These are phyloP conservation scores for Arabidopsis suecica DNA, from an alignment of 345 rosid genomes.

Conservation along the genomic window DNA sequence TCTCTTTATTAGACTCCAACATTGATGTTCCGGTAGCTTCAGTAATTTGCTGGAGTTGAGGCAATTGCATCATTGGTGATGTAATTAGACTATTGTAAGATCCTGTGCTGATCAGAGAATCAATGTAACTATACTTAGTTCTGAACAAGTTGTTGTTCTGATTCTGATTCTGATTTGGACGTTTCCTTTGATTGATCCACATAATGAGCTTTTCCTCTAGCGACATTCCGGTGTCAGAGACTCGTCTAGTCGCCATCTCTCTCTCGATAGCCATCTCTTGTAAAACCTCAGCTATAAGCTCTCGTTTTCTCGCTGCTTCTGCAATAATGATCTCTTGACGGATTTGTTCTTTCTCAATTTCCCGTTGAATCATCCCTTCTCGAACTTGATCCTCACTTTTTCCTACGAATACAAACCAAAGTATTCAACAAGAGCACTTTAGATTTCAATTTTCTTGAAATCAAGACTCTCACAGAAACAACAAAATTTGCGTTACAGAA, in stretches of 20 bases:
- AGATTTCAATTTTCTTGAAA: neutral
- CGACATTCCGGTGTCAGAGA: conserved; percentile 19
- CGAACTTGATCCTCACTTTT: conserved; percentile 3
- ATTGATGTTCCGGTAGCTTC: neutral
- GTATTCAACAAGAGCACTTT: neutral
- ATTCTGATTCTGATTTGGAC: neutral
- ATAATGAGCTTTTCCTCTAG: conserved; percentile 34
- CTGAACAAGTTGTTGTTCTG: conserved; percentile 9
- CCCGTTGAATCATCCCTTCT: conserved; percentile 36
- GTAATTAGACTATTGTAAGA: conserved; percentile 10
- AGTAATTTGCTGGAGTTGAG: neutral
- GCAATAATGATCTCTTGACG: conserved; percentile 51
- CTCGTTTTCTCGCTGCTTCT: conserved; percentile 44
- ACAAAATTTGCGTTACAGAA: neutral
- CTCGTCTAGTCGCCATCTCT: conserved; percentile 43
- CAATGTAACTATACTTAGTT: neutral
- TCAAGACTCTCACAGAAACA: neutral
- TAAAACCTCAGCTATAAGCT: conserved; percentile 53
- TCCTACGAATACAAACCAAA: conserved; percentile 4
- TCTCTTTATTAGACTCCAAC: conserved; percentile 41
- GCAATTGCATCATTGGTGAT: conserved; percentile 25
- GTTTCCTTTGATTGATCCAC: conserved; percentile 42
- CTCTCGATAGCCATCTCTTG: conserved; percentile 56
- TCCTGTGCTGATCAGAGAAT: neutral
- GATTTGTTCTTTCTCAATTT: conserved; percentile 52